Evolutionary conservation across 108 stramenopile genomes (phyloP).

Genomic region (Parmales sp.): DNA sequence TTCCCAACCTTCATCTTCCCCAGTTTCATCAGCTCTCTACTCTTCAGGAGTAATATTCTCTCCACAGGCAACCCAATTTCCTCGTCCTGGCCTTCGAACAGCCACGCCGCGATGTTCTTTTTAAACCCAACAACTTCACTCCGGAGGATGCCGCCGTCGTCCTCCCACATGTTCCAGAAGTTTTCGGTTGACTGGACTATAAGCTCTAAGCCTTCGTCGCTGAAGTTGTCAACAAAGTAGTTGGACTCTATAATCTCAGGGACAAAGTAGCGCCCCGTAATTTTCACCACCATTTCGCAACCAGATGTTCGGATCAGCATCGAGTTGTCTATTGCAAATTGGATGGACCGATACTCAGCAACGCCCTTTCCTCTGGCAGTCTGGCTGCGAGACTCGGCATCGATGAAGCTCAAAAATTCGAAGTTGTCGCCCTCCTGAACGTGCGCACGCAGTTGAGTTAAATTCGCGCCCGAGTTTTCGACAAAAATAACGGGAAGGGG

Average conservation of each 20-base stretch:
- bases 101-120: not conserved
- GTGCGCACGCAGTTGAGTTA: not conserved
- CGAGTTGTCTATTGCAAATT: not conserved
- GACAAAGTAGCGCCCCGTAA: not conserved
- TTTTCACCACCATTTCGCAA: not conserved
- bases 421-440: not conserved
- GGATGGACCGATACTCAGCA: not conserved
- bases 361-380: not conserved
- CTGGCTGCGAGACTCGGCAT: not conserved
- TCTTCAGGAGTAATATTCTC: not conserved
- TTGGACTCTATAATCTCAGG: not conserved
- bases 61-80: not conserved
- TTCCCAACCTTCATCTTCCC: not conserved
- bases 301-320: not conserved
- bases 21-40: not conserved
- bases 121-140: constrained; percentile 1
- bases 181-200: not conserved
- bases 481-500: not conserved
- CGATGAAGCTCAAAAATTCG: not conserved
- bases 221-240: no score
- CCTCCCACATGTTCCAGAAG: not conserved
- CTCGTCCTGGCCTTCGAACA: constrained; percentile 5
- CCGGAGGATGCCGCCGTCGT: not conserved
- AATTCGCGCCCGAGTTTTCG: not conserved
- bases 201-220: no score